A percentile compares a stretch with the other conserved stretches of the same genome.
These are phyloP conservation scores for Fimicolochytrium jonesii DNA, from an alignment of 192 early-diverging fungal species.

Conservation along the genomic window DNA sequence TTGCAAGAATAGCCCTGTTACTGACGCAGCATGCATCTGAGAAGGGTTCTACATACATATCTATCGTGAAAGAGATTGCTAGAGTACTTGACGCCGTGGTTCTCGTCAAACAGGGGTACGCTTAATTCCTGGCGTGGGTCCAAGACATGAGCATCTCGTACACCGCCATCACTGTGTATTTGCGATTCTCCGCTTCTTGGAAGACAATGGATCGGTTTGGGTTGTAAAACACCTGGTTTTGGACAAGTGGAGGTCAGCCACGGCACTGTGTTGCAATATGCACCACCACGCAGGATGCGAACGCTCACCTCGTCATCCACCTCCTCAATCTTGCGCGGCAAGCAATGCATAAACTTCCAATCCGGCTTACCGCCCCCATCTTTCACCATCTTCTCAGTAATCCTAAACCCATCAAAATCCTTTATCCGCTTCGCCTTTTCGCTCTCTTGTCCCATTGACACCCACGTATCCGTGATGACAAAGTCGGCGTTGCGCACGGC, in stretches of 20 bases:
- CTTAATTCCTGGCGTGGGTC: too few relatives aligned
- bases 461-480: conserved; percentile 98
- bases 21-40: too few relatives aligned
- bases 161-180: conserved; percentile 94
- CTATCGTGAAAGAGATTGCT: too few relatives aligned
- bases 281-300: too few relatives aligned
- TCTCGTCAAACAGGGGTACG: too few relatives aligned
- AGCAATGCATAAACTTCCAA: conserved; percentile 98
- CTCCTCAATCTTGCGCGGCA: conserved; percentile 94
- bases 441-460: conserved; percentile 95
- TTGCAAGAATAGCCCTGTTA: too few relatives aligned
- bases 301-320: conserved; percentile 86
- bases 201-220: conserved; percentile 88
- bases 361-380: conserved; percentile 71
- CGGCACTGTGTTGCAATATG: too few relatives aligned
- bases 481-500: conserved; percentile 81
- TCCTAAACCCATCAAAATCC: conserved; percentile 81
- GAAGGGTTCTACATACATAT: too few relatives aligned
- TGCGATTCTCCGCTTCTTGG: conserved; percentile 97
- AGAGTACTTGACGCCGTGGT: too few relatives aligned
- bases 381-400: conserved; percentile 80
- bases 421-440: conserved; percentile 79
- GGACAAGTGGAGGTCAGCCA: too few relatives aligned
- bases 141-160: conserved; percentile 47
- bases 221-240: conserved; percentile 76